A percentile compares a stretch with the other conserved stretches of the same genome.
Conservation (phyloP, 495 filamentous ascomycete species). For the Podospora didyma region DNA sequence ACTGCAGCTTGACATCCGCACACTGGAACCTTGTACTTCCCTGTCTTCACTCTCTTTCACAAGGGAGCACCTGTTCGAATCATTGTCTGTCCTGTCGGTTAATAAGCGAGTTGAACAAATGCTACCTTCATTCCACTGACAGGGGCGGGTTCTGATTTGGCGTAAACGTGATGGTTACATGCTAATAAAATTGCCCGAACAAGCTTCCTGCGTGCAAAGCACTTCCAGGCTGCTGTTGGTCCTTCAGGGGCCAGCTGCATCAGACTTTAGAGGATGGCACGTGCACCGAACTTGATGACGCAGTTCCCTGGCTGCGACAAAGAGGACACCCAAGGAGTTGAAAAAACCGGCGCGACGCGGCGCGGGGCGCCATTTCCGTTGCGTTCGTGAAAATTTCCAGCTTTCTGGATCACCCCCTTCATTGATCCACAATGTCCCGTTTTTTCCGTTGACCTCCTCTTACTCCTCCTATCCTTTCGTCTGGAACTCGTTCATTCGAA, state of each 20-base stretch:
- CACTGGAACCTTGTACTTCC: too few species aligned
- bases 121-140: too few species aligned
- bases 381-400: background rate
- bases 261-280: background rate
- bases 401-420: background rate
- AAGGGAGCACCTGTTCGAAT: too few species aligned
- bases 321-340: background rate
- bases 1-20: too few species aligned
- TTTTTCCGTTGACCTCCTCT: background rate
- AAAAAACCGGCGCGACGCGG: slow-evolving; percentile 6
- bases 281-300: background rate
- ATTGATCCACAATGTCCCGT: background rate
- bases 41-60: too few species aligned
- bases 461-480: background rate
- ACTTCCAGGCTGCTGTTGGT: too few species aligned
- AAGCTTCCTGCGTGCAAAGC: too few species aligned
- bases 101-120: too few species aligned
- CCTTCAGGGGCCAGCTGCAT: background rate
- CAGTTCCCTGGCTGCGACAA: background rate
- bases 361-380: background rate
- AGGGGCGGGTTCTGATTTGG: too few species aligned
- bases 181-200: too few species aligned
- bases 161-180: too few species aligned
- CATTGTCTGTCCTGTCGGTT: too few species aligned
- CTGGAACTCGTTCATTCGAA: background rate